Base-by-base conservation (phyloP, 2,329 filamentous ascomycete genomes). In the Pezicula neosporulosa region DNA sequence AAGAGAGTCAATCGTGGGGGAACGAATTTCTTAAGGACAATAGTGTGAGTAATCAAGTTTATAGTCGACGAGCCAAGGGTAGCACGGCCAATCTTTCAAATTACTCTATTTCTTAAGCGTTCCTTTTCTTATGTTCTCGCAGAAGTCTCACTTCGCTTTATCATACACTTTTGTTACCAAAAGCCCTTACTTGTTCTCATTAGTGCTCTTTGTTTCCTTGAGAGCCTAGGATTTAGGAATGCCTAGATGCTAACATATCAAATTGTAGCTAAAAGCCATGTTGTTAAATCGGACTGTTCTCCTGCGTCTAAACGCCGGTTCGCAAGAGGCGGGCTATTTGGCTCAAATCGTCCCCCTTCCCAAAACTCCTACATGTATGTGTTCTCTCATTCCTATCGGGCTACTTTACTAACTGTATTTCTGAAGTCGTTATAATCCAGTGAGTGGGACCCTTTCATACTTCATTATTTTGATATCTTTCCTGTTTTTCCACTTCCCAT, bases 261-360 rank as follows among this genome's bases (percentile, higher is more conserved):
- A 18, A 44, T 49, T 61, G 18, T 56, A 87, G 82, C 65, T 87
- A 48, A 76, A 73, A 48, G 70, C 72, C 48, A 63, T 83, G 27
- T 74, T 94, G 51, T 70, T 74, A 24, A 72, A 77, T 35, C 81
- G 85, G 62, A 81, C 89, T 3, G 76, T 97, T 18, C 72, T 86
- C 7, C 75, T 97, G 19, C 82, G 86, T 47, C 75, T 97, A 19
- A 70, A 77, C 33, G 83, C 85, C 16, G 89, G 86, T 19, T 91
- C 88, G 2, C 81, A 87, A 58, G 91, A 96, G 72, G 90, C 90
- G 9, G 84, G 81, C 6, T 95, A 90, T 63, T 76, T 97, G 13
- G 81, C 85, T 9, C 89, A 89, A 43, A 89, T 96, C 62, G 95
- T 90, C 62, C 89, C 90, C 0, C 74, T 96, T n/a, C 80, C 82